Evolutionary conservation across 176 grass and related monocot species (phyloP).

Genomic region (Rhynchospora tenuis): DNA sequence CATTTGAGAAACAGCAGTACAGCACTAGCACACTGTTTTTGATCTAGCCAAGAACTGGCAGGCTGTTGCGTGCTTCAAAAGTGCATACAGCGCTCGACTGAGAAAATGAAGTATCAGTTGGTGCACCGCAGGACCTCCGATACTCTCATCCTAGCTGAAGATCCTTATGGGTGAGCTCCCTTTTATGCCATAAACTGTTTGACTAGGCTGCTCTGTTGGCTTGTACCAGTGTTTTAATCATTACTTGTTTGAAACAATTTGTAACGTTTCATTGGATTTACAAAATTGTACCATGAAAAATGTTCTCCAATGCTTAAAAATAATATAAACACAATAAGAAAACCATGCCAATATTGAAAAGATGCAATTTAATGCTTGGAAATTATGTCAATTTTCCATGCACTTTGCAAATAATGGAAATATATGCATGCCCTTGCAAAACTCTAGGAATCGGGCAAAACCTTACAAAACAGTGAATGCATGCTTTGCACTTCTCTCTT

Average conservation of each 20-base stretch:
- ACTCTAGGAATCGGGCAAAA: neutral
- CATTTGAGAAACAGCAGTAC: constrained; percentile 54
- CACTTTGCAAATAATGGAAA: neutral
- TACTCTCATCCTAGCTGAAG: constrained; percentile 52
- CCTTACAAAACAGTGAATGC: neutral
- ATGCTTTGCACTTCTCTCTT: neutral
- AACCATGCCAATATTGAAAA: neutral
- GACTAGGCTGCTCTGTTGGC: neutral
- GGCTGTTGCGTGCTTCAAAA: constrained; percentile 91
- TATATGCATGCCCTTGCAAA: constrained; percentile 4
- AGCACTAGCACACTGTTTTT: constrained; percentile 46
- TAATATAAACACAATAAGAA: neutral
- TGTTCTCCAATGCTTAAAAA: neutral
- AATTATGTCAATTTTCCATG: neutral
- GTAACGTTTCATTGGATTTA: neutral
- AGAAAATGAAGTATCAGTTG: constrained; percentile 47
- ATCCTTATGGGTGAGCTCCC: constrained; percentile 65
- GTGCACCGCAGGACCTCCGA: constrained; percentile 39
- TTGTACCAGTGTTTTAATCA: neutral
- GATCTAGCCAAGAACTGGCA: constrained; percentile 66
- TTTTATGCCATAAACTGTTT: neutral
- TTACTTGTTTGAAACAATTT: neutral
- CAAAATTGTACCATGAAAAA: neutral
- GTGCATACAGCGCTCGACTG: constrained; percentile 52
- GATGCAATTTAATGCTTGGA: neutral